Percentiles rank a stretch among this genome's conserved stretches.
Evolutionary conservation across 2,329 filamentous ascomycete genomes (phyloP).

Genomic region (Claviceps sp.): DNA sequence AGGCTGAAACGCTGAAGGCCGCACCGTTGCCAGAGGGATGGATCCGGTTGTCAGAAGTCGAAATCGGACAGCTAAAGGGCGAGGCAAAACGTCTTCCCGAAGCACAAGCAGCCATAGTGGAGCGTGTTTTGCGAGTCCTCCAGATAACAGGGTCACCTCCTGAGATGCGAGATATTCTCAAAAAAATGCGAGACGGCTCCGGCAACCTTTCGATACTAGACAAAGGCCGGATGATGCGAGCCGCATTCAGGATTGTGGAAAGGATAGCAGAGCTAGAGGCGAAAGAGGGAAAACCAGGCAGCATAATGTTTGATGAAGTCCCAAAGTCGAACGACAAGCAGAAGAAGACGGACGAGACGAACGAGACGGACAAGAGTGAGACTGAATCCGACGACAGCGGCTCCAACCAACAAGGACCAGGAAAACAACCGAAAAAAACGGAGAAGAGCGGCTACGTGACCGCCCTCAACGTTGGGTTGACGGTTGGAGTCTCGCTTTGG

Average conservation of each 20-base stretch:
- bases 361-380: slow-evolving; percentile 8
- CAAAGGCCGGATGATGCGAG: slow-evolving; percentile 24
- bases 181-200: slow-evolving; percentile 39
- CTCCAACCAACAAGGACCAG: slow-evolving; percentile 15
- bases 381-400: slow-evolving; percentile 11
- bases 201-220: slow-evolving; percentile 35
- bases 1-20: slow-evolving; percentile 12
- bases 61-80: slow-evolving; percentile 40
- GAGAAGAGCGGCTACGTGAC: slow-evolving; percentile 23
- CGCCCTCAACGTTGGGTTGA: slow-evolving; percentile 20
- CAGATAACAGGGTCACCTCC: slow-evolving; percentile 55
- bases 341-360: slow-evolving; percentile 7
- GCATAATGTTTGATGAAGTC: slow-evolving; percentile 13
- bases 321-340: slow-evolving; percentile 10
- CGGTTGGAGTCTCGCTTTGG: slow-evolving; percentile 41
- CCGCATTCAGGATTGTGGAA: slow-evolving; percentile 23
- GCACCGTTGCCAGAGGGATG: slow-evolving; percentile 31
- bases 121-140: slow-evolving; percentile 47
- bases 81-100: slow-evolving; percentile 50
- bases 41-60: slow-evolving; percentile 31
- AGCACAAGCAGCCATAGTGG: slow-evolving; percentile 45
- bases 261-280: slow-evolving; percentile 19
- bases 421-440: slow-evolving; percentile 23
- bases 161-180: slow-evolving; percentile 47
- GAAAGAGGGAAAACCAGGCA: slow-evolving; percentile 9